Evolutionary conservation across 805 yeast genomes (phyloP).

Genomic region (Ascoidea rubescens): DNA sequence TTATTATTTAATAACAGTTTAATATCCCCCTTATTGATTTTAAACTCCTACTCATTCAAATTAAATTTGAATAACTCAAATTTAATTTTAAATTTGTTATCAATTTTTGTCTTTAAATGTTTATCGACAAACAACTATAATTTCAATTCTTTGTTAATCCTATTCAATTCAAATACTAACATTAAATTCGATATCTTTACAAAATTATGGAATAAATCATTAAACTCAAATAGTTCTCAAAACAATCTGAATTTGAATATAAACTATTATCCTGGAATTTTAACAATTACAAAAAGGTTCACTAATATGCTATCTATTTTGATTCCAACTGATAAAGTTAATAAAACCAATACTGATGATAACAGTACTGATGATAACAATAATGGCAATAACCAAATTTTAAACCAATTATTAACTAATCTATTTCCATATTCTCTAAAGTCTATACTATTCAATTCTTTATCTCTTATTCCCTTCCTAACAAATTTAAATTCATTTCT

Average conservation of each 20-base stretch:
- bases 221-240: not conserved
- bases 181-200: not conserved
- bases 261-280: not conserved
- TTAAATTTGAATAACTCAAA: too few relatives aligned
- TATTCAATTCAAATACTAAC: not conserved
- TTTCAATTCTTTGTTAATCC: not conserved
- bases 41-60: not conserved
- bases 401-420: too few relatives aligned
- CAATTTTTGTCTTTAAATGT: too few relatives aligned
- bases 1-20: too few relatives aligned
- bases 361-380: not conserved
- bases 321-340: not conserved
- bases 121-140: not conserved
- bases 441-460: not conserved
- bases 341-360: not conserved
- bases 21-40: too few relatives aligned
- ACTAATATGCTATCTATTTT: too few relatives aligned
- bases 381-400: too few relatives aligned
- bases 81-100: too few relatives aligned
- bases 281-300: not conserved
- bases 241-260: too few relatives aligned
- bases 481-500: too few relatives aligned
- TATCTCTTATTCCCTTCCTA: not conserved
- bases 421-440: not conserved
- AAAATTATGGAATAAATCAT: not conserved